phyloP scores from a whole-genome alignment of 495 filamentous ascomycete species.

The Rostrohypoxylon terebratum region DNA sequence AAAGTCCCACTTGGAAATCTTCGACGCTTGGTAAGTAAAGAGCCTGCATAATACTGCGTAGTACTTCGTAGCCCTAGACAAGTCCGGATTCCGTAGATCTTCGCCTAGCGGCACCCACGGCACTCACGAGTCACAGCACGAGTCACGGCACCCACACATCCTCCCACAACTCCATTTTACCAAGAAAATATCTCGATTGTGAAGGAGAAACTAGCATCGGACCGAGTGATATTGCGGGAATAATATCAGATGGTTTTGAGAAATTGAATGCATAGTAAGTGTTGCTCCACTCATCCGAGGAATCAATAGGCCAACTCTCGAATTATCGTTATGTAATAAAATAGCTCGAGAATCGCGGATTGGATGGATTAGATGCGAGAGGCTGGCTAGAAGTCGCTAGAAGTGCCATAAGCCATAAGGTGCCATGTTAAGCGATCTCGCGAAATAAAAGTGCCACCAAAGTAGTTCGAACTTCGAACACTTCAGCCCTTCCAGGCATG shows the following conservation, averaged over 20 bases:
- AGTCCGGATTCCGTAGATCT: slow-evolving; percentile 10
- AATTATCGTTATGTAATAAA: slow-evolving; percentile 31
- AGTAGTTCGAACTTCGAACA: slow-evolving; percentile 17
- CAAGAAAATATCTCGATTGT: slow-evolving; percentile 16
- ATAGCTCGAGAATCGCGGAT: slow-evolving; percentile 13
- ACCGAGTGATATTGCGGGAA: slow-evolving; percentile 31
- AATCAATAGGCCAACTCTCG: slow-evolving; percentile 1
- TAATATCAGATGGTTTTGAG: neutral
- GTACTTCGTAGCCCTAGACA: too few species aligned
- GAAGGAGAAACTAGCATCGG: slow-evolving; percentile 30
- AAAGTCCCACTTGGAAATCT: neutral
- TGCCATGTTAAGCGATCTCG: too few species aligned
- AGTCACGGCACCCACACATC: slow-evolving; percentile 18
- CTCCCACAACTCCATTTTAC: slow-evolving; percentile 22
- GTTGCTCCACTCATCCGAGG: slow-evolving; percentile 19
- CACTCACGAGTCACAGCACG: too few species aligned
- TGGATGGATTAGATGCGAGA: slow-evolving; percentile 8
- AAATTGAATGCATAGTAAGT: neutral
- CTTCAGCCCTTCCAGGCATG: slow-evolving; percentile 30
- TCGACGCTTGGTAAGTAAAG: neutral
- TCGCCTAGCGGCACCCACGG: slow-evolving; percentile 19
- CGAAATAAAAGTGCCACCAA: slow-evolving; percentile 14
- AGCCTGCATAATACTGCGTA: neutral
- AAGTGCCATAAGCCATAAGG: neutral
- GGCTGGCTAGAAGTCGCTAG: slow-evolving; percentile 30